These are phyloP conservation scores for Aspergillus sojae DNA, from an alignment of 2,329 filamentous ascomycete species.

Conservation along the genomic window DNA sequence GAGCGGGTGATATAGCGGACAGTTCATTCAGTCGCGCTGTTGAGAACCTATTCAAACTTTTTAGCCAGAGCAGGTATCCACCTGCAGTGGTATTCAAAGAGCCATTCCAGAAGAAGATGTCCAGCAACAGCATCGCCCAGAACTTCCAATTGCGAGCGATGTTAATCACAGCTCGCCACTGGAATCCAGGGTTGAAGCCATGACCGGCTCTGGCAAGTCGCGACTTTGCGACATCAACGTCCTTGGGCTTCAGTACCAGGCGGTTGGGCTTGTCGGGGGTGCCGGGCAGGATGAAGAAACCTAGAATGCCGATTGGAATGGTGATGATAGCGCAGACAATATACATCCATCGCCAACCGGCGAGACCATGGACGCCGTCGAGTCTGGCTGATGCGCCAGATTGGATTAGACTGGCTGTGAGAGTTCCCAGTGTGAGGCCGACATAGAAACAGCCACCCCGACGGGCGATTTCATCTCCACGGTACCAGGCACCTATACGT, in stretches of 20 bases:
- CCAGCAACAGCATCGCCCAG: constrained; percentile 41
- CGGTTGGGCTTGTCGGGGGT: constrained; percentile 55
- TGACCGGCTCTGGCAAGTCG: constrained; percentile 38
- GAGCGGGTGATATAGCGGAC: constrained; percentile 54
- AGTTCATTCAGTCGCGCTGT: constrained; percentile 53
- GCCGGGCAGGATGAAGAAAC: constrained; percentile 56
- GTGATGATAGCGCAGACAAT: constrained; percentile 59
- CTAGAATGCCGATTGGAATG: constrained; percentile 56
- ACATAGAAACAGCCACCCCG: constrained; percentile 58
- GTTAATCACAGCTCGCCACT: too few relatives aligned
- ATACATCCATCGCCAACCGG: constrained; percentile 61
- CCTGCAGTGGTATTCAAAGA: constrained; percentile 51
- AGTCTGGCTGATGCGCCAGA: constrained; percentile 45
- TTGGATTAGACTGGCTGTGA: constrained; percentile 57
- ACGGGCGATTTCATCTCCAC: constrained; percentile 51
- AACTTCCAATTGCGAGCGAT: too few relatives aligned
- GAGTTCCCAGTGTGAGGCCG: constrained; percentile 54
- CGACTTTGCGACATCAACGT: constrained; percentile 50
- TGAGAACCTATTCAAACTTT: constrained; percentile 55
- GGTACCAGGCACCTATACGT: constrained; percentile 49
- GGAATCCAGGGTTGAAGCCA: too few relatives aligned
- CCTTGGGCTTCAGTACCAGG: constrained; percentile 49
- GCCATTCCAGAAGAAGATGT: constrained; percentile 57
- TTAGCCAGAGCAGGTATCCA: constrained; percentile 61
- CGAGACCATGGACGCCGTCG: constrained; percentile 49